These are phyloP conservation scores for Pleurotus ostreatus DNA, from an alignment of 768 basidiomycete species.

Conservation along the genomic window DNA sequence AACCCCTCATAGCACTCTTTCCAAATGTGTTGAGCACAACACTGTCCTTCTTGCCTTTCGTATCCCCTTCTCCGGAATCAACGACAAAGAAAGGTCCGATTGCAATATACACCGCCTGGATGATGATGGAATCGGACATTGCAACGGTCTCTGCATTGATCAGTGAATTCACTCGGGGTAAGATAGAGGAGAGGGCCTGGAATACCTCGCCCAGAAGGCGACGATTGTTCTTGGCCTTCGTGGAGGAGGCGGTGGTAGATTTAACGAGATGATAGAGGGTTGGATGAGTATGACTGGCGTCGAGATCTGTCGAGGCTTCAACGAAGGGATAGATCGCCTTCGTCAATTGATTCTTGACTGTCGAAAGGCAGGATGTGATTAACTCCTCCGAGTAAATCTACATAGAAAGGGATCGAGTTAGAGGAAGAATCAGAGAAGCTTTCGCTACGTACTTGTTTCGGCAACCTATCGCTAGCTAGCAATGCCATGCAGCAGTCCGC, in stretches of 20 bases:
- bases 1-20: constrained; percentile 73
- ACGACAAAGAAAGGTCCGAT: constrained; percentile 93
- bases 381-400: constrained; percentile 94
- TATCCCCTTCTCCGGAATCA: constrained; percentile 57
- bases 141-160: constrained; percentile 67
- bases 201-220: constrained; percentile 64
- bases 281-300: constrained; percentile 33
- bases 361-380: constrained; percentile 70
- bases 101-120: constrained; percentile 87
- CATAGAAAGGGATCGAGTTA: background rate
- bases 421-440: background rate
- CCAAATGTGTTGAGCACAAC: constrained; percentile 67
- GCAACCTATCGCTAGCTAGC: constrained; percentile 71
- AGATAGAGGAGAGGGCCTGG: constrained; percentile 63
- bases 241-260: constrained; percentile 28
- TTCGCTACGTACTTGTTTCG: constrained; percentile 68
- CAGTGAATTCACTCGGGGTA: constrained; percentile 74
- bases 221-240: constrained; percentile 25
- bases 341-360: constrained; percentile 77
- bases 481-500: constrained; percentile 81
- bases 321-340: constrained; percentile 84
- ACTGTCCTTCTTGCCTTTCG: constrained; percentile 53
- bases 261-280: constrained; percentile 51
- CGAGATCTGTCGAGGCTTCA: constrained; percentile 52
- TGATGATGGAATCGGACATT: constrained; percentile 90